phyloP scores from a whole-genome alignment of 2,329 filamentous ascomycete genomes.

The Cladobotryum mycophilum region DNA sequence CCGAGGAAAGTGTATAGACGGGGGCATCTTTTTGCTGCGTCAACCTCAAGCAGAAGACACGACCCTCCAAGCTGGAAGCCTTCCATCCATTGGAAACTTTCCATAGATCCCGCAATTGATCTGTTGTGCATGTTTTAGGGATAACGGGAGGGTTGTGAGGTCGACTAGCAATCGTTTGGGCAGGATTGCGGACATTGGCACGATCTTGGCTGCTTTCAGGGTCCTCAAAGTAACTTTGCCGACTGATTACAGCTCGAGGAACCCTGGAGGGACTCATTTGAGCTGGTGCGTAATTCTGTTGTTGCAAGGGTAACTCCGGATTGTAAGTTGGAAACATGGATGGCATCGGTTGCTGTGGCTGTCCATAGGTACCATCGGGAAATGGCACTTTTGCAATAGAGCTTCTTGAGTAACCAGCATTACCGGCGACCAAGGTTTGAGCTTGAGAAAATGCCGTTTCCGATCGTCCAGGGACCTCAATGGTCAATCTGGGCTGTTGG shows the following conservation, averaged over 20 bases:
- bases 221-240: slow-evolving; percentile 48
- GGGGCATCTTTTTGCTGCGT: slow-evolving; percentile 53
- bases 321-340: slow-evolving; percentile 77
- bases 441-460: slow-evolving; percentile 48
- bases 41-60: slow-evolving; percentile 54
- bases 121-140: slow-evolving; percentile 48
- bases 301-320: slow-evolving; percentile 56
- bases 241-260: slow-evolving; percentile 58
- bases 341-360: slow-evolving; percentile 40
- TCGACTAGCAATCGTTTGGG: slow-evolving; percentile 25
- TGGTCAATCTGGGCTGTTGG: slow-evolving; percentile 35
- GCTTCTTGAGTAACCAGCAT: slow-evolving; percentile 45
- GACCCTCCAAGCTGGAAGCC: slow-evolving; percentile 52
- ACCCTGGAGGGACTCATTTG: slow-evolving; percentile 58
- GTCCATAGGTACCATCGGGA: slow-evolving; percentile 29
- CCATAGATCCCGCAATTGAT: slow-evolving; percentile 61
- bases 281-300: slow-evolving; percentile 65
- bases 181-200: slow-evolving; percentile 15
- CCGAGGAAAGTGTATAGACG: slow-evolving; percentile 59
- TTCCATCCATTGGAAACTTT: slow-evolving; percentile 65
- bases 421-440: slow-evolving; percentile 42
- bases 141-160: slow-evolving; percentile 36
- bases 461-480: slow-evolving; percentile 39
- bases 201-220: slow-evolving; percentile 13
- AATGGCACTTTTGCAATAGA: slow-evolving; percentile 51